A percentile compares a stretch with the other conserved stretches of the same genome.
phyloP scores from a whole-genome alignment of 2,329 filamentous ascomycete species.

The Penicillium sp. region DNA sequence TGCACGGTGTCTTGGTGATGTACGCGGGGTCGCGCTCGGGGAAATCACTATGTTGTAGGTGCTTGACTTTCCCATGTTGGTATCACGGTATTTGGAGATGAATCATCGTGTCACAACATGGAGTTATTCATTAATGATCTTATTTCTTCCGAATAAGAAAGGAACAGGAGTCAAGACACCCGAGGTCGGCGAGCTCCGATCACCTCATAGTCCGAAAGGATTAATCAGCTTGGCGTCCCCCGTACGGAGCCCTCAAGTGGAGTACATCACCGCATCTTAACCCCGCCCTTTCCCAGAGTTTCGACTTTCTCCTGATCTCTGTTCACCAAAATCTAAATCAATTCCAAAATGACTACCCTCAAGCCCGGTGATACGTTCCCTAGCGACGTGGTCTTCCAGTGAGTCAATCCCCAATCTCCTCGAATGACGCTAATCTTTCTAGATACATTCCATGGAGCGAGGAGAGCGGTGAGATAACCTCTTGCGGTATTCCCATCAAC shows the following conservation, averaged over 20 bases:
- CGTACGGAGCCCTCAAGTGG: no score
- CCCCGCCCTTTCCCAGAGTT: slow-evolving; percentile 1
- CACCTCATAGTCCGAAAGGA: not conserved
- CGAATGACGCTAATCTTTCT: not conserved
- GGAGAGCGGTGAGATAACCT: slow-evolving; percentile 67
- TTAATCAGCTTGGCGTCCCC: slow-evolving; percentile 10
- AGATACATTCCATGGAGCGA: slow-evolving; percentile 75
- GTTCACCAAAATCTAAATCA: not conserved
- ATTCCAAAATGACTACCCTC: slow-evolving; percentile 59
- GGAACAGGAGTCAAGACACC: not conserved
- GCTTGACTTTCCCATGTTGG: not conserved
- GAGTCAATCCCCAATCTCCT: slow-evolving; percentile 28
- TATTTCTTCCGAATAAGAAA: not conserved
- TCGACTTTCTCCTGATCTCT: not conserved
- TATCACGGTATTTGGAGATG: not conserved
- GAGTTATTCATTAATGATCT: not conserved
- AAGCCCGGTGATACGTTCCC: slow-evolving; percentile 82
- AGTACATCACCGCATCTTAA: not conserved
- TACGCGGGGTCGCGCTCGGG: not conserved
- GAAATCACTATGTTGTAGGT: not conserved
- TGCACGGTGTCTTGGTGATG: not conserved
- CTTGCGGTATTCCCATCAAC: slow-evolving; percentile 73
- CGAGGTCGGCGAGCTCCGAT: slow-evolving; percentile 5
- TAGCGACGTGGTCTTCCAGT: slow-evolving; percentile 72
- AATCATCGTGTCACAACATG: not conserved